These are phyloP conservation scores for Dipodascopsis tothii DNA, from an alignment of 805 yeast species.

Conservation along the genomic window DNA sequence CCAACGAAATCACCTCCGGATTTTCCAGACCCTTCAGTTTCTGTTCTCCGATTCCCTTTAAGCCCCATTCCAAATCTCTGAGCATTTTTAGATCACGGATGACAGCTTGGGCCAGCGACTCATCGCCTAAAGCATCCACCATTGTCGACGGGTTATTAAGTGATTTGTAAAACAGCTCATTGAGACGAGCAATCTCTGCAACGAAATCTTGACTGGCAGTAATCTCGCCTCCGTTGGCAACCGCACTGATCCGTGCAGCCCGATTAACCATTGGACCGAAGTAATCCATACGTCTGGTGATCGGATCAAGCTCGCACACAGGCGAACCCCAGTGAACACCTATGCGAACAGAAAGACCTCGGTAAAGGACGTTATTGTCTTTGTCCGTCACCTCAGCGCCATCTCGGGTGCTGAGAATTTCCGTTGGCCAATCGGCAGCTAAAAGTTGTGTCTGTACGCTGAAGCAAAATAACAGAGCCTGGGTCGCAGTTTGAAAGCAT, in stretches of 20 bases:
- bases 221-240: constrained; percentile 98
- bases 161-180: constrained; percentile 35
- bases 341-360: constrained; percentile 94
- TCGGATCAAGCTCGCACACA: constrained; percentile 88
- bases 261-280: constrained; percentile 98
- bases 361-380: constrained; percentile 51
- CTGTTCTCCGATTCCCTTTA: constrained; percentile 69
- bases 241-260: constrained; percentile 85
- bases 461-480: constrained; percentile 91
- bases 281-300: constrained; percentile 95
- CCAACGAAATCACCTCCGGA: constrained; percentile 75
- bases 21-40: constrained; percentile 91
- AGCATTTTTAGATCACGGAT: constrained; percentile 60
- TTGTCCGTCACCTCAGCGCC: constrained; percentile 72
- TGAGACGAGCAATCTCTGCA: constrained; percentile 57
- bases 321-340: constrained; percentile 98
- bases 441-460: constrained; percentile 79
- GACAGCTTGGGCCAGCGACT: constrained; percentile 46
- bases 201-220: constrained; percentile 77
- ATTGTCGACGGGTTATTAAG: constrained; percentile 31
- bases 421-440: constrained; percentile 92
- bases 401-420: constrained; percentile 74
- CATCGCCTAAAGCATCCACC: constrained; percentile 24
- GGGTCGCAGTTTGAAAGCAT: constrained; percentile 84
- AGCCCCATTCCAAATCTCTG: constrained; percentile 60